Conservation (phyloP, 2,329 filamentous ascomycete genomes). For the Neophaeococcomyces aloes region DNA sequence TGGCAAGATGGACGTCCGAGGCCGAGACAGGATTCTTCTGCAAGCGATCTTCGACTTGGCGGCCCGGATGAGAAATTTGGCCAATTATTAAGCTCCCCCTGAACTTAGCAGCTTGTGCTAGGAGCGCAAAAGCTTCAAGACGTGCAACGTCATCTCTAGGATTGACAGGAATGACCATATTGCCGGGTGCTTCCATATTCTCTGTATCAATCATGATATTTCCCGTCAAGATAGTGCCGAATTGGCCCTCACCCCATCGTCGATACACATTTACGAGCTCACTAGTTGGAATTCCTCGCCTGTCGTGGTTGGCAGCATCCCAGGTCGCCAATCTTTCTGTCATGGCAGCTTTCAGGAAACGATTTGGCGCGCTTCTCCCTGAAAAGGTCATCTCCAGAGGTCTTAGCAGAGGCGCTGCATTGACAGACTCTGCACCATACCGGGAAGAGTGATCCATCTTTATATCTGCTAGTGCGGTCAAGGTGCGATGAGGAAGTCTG, state of each 20-base stretch:
- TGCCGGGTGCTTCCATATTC: slow-evolving; percentile 45
- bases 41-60: slow-evolving; percentile 40
- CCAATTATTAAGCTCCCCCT: slow-evolving; percentile 49
- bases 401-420: slow-evolving; percentile 33
- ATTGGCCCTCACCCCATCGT: slow-evolving; percentile 49
- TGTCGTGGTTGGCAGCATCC: slow-evolving; percentile 42
- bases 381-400: slow-evolving; percentile 44
- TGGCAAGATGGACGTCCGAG: slow-evolving; percentile 38
- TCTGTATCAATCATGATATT: slow-evolving; percentile 55
- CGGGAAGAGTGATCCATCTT: no score
- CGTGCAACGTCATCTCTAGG: slow-evolving; percentile 44
- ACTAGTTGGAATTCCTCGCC: slow-evolving; percentile 45
- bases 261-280: slow-evolving; percentile 48
- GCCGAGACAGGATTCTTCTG: slow-evolving; percentile 43
- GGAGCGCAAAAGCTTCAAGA: slow-evolving; percentile 48
- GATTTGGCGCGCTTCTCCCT: slow-evolving; percentile 48
- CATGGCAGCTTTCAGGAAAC: slow-evolving; percentile 60
- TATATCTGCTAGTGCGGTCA: no score
- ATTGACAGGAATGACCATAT: slow-evolving; percentile 47
- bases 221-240: slow-evolving; percentile 49
- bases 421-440: slow-evolving; percentile 16
- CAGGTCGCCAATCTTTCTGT: slow-evolving; percentile 54
- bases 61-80: slow-evolving; percentile 54
- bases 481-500: no score
- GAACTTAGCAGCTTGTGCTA: slow-evolving; percentile 46